Base-by-base conservation (phyloP, 257 asterid genomes). In the Schizonepeta tenuifolia region DNA sequence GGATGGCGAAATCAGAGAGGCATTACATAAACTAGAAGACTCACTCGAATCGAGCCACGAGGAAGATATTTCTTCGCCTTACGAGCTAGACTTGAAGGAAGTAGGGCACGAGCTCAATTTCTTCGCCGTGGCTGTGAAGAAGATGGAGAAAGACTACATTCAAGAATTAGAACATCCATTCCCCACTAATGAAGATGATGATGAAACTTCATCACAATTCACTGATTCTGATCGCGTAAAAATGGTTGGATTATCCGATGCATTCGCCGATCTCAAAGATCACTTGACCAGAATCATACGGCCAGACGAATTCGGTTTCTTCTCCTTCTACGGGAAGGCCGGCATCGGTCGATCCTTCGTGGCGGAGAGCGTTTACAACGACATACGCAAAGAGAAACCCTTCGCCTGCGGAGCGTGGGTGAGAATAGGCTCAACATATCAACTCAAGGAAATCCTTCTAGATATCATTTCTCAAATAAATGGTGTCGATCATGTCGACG, bases 351-450 rank as follows among this genome's bases (percentile, higher is more conserved):
- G 59, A 20, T 53, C 59, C 14, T 9, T 21, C 9, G 33, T 53
- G 6, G 31, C 31, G 10, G 1, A 10, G 31, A 21, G 31, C 28
- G 59, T 53, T 5, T 53, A 53, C 12, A 2, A 9, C 5, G 31
- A 53, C 28, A 53, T 18, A 50, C 24, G 17, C 49, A 8, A 18
- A 12, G 62, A 56, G 12, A 1, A 8, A 40, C 38, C 51, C 7
- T 67, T 67, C 43, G 79, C 57, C 6, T 24, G 20, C 49, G 54
- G 69, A 5, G 68, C 62, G 4, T 75, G 72, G 67, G 74, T 67
- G 21, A 44, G 10, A 5, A 17, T 67, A 21, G 79, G 79, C 11
- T 51, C 63, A 1, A 47, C 28, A 2, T 56, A 33, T 18, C 0
- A 57, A 11, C 7, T 57, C 3, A 22, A 46, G 5, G 9, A 67